Conservation (phyloP, 2,329 filamentous ascomycete species). For the Capronia epimyces region DNA sequence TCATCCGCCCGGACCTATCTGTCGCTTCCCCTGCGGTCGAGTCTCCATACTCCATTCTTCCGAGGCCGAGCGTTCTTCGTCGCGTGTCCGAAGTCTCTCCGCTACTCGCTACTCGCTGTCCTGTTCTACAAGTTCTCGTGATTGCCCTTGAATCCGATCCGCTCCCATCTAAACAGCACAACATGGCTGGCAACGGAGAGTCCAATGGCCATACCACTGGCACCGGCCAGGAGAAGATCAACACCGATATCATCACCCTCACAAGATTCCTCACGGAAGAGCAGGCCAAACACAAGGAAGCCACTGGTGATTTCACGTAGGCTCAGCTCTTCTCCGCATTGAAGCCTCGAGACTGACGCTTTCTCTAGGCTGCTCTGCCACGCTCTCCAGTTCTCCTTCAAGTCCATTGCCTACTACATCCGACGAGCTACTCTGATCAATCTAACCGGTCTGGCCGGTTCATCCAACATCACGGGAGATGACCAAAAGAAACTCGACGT, state of each 20-base stretch:
- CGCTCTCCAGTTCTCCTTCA: conserved; percentile 98
- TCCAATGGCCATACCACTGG: conserved; percentile 47
- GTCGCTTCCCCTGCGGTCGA: background rate
- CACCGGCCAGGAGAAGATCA: conserved; percentile 68
- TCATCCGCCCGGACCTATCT: background rate
- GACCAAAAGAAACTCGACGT: conserved; percentile 99
- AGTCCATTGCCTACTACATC: conserved; percentile 99
- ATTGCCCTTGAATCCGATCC: background rate
- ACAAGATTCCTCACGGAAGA: conserved; percentile 95
- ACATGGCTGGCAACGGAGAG: conserved; percentile 23
- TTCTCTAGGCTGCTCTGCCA: conserved; percentile 77
- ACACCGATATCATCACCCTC: conserved; percentile 92
- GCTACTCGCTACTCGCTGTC: background rate
- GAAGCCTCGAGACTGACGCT: conserved; percentile 11
- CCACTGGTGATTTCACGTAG: conserved; percentile 97
- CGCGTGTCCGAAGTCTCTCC: conserved; percentile 11
- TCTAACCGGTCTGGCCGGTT: conserved; percentile 88
- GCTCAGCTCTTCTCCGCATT: conserved; percentile 33
- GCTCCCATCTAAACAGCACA: background rate
- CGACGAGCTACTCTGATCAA: conserved; percentile 92
- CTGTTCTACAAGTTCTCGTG: background rate
- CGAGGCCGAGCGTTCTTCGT: conserved; percentile 8
- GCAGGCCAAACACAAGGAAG: conserved; percentile 86
- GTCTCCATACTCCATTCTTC: conserved; percentile 14
- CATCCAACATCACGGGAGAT: conserved; percentile 90